Base-by-base conservation (phyloP, 805 yeast species). In the Citeromyces matritensis region DNA sequence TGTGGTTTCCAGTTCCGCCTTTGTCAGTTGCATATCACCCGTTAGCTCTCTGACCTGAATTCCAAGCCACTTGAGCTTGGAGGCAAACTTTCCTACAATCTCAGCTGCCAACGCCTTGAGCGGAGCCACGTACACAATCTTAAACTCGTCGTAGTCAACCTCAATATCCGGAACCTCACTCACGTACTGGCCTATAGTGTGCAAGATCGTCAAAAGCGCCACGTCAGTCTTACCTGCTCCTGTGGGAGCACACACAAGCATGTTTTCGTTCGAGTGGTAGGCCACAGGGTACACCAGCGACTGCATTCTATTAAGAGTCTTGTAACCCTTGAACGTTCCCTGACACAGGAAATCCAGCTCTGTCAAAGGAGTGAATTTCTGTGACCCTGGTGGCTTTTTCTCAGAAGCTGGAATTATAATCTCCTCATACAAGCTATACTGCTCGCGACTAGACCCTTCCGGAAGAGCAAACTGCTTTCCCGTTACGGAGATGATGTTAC, bases 151-250 rank as follows among this genome's bases (percentile, higher is more conserved):
- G 15, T 73, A 41, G 15, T 63, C 57, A 8, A 83, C 49, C n/a
- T 59, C 78, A 19, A 62, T 1, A 11, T 31, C 35, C 12, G 27
- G 26, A n/a, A 9, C 15, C 25, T 24, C 33, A 29, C 62, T 54
- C 43, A 77, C 57, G 45, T 54, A 68, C 30, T 74, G 63, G 0
- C 69, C 55, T 13, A 86, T 47, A 0, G 79, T 59, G 30, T 77
- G 55, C n/a, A 86, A 57, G 4, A 82, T 63, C 0, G 95, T 61
- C 29, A 91, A 53, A 75, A 91, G 70, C 0, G 99, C 99, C 19
- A 91, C 95, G 49, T 91, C 91, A 14, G 98, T 88, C 49, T 88
- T 88, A 57, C 98, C 98, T 3, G 95, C 95, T 58, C 98, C 98
- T 0, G 98, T 88, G 5, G 98, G 98, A 1, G 98, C 97, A 64